phyloP scores from a whole-genome alignment of 345 rosid genomes.

The Gossypium raimondii region DNA sequence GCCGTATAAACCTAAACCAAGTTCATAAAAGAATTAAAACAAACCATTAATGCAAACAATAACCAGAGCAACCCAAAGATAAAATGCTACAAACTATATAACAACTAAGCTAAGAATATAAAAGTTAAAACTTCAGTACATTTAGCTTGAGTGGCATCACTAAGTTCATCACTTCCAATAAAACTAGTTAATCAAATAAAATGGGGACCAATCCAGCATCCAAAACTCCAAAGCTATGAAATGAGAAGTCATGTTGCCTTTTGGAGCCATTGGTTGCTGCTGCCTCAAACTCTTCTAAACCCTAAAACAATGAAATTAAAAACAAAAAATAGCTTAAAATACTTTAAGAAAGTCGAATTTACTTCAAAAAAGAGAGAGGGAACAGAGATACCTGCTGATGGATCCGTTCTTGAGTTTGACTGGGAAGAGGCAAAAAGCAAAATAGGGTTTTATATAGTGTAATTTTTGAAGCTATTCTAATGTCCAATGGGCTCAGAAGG shows the following conservation, averaged over 20 bases:
- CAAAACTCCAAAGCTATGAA: neutral
- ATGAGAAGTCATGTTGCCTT: slow-evolving; percentile 8
- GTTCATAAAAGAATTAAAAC: neutral
- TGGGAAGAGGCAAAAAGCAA: neutral
- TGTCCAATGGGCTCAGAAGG: too few species aligned
- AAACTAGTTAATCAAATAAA: neutral
- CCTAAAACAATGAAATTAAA: neutral
- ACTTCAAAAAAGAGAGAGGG: neutral
- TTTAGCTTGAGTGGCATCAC: neutral
- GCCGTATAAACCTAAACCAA: too few species aligned
- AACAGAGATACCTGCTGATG: neutral
- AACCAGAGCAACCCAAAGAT: neutral
- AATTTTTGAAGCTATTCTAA: neutral
- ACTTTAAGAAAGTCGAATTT: neutral
- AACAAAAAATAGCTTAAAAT: neutral
- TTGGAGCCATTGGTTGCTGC: slow-evolving; percentile 18
- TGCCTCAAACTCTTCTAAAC: neutral
- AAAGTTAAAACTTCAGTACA: neutral
- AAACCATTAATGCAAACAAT: neutral
- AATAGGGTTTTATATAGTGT: neutral
- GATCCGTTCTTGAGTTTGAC: neutral
- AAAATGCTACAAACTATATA: neutral
- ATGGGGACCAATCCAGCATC: neutral
- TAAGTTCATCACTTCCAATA: neutral
- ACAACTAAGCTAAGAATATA: neutral